These are phyloP conservation scores for Cystobasidium pallidum DNA, from an alignment of 1,284 basidiomycete species.

Conservation along the genomic window DNA sequence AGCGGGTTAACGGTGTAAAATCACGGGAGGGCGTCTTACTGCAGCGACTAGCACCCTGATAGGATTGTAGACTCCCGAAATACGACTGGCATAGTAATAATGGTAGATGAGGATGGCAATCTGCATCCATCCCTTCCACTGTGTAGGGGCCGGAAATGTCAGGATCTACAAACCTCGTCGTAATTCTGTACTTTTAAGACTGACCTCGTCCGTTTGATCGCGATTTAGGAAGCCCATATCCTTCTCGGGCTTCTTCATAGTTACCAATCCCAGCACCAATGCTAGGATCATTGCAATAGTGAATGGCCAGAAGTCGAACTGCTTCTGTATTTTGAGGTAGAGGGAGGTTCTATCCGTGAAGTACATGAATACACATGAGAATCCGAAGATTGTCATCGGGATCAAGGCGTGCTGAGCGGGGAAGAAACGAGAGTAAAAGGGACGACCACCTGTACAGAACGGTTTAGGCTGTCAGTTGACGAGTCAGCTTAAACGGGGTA, in stretches of 20 bases:
- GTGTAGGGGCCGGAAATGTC: background rate
- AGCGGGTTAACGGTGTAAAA: background rate
- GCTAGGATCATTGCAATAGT: conserved; percentile 63
- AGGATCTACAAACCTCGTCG: background rate
- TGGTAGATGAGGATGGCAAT: conserved; percentile 85
- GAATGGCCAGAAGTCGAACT: conserved; percentile 72
- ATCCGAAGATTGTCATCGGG: conserved; percentile 66
- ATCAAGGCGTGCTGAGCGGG: conserved; percentile 56
- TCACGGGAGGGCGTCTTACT: background rate
- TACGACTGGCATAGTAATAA: conserved; percentile 80
- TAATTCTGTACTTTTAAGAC: background rate
- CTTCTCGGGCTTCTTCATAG: conserved; percentile 68
- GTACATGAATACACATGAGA: conserved; percentile 69
- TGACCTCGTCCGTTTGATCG: conserved; percentile 79
- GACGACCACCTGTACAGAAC: conserved; percentile 48
- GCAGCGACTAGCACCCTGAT: conserved; percentile 84
- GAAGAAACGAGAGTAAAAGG: conserved; percentile 57
- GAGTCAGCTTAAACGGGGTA: background rate
- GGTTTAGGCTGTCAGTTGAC: too few species aligned
- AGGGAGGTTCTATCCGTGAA: conserved; percentile 77
- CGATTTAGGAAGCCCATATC: conserved; percentile 84
- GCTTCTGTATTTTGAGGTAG: conserved; percentile 85
- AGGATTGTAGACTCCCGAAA: conserved; percentile 86
- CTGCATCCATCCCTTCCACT: conserved; percentile 88
- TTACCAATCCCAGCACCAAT: conserved; percentile 66